Evolutionary conservation across 1,284 basidiomycete genomes (phyloP).

Genomic region (Paramarasmius palmivorus): DNA sequence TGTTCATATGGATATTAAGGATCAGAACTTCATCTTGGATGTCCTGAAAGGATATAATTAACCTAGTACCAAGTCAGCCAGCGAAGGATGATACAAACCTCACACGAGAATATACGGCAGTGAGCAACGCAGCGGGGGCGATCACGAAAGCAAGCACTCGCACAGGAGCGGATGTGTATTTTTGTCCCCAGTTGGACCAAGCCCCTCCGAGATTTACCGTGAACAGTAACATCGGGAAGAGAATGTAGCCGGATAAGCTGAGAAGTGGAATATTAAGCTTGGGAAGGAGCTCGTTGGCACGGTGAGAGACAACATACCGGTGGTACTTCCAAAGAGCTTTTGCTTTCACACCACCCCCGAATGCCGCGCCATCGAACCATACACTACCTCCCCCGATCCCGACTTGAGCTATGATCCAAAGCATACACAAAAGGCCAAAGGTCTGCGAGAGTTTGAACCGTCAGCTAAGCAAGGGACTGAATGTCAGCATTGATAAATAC

Average conservation of each 20-base stretch:
- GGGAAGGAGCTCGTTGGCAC: neutral
- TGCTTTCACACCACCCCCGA: constrained; percentile 66
- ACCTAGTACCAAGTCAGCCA: constrained; percentile 1
- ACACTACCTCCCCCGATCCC: constrained; percentile 65
- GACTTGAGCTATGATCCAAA: constrained; percentile 58
- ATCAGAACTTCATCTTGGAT: constrained; percentile 52
- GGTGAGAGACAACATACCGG: constrained; percentile 39
- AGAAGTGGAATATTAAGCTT: neutral
- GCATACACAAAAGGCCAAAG: constrained; percentile 54
- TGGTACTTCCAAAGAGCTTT: constrained; percentile 79
- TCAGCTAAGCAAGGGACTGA: constrained; percentile 14
- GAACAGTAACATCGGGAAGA: constrained; percentile 55
- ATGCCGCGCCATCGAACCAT: constrained; percentile 62
- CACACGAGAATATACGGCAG: constrained; percentile 40
- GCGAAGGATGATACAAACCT: constrained; percentile 36
- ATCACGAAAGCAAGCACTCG: constrained; percentile 54
- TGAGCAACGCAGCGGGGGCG: constrained; percentile 45
- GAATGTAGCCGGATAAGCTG: constrained; percentile 66
- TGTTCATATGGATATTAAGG: neutral
- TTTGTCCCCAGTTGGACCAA: constrained; percentile 57
- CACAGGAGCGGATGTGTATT: constrained; percentile 36
- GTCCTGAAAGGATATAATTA: constrained; percentile 28
- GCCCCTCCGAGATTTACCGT: constrained; percentile 65
- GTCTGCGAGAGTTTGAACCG: constrained; percentile 32
- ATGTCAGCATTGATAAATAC: constrained; percentile 37